Conservation (phyloP, 1,139 yeast species). For the Debaryomyces subglobosus region DNA sequence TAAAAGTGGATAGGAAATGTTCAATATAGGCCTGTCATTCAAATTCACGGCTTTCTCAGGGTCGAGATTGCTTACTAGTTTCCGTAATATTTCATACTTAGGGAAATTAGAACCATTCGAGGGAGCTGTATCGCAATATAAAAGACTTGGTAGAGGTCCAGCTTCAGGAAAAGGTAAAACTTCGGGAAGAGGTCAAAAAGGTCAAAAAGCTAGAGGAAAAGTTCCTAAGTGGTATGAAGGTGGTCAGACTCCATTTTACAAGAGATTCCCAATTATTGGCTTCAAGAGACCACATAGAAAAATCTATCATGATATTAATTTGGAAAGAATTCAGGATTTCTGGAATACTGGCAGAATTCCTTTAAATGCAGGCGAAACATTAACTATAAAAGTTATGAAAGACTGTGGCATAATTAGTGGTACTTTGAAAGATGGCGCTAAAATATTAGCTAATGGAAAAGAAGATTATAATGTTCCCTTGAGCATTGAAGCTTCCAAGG, state of each 20-base stretch:
- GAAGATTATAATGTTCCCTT: conserved; percentile 60
- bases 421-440: conserved; percentile 75
- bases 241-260: conserved; percentile 95
- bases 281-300: conserved; percentile 63
- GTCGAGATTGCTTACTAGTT: conserved; percentile 8
- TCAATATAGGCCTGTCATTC: conserved; percentile 8
- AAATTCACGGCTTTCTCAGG: conserved; percentile 9
- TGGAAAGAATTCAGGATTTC: conserved; percentile 62
- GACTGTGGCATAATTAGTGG: conserved; percentile 76
- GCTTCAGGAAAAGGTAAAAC: conserved; percentile 93
- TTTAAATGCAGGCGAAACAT: conserved; percentile 62
- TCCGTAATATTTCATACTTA: conserved; percentile 30
- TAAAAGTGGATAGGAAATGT: conserved; percentile 5
- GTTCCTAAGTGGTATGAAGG: conserved; percentile 97
- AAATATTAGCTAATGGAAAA: conserved; percentile 72
- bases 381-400: conserved; percentile 65
- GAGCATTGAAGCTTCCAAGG: conserved; percentile 79
- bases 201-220: conserved; percentile 94
- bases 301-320: conserved; percentile 55
- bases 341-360: conserved; percentile 71
- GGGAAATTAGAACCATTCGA: conserved; percentile 44
- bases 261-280: conserved; percentile 89
- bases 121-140: conserved; percentile 48
- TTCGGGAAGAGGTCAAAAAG: conserved; percentile 97
- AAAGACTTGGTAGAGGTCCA: conserved; percentile 95